phyloP scores from a whole-genome alignment of 306 rosid species.

The Castanea crenata region DNA sequence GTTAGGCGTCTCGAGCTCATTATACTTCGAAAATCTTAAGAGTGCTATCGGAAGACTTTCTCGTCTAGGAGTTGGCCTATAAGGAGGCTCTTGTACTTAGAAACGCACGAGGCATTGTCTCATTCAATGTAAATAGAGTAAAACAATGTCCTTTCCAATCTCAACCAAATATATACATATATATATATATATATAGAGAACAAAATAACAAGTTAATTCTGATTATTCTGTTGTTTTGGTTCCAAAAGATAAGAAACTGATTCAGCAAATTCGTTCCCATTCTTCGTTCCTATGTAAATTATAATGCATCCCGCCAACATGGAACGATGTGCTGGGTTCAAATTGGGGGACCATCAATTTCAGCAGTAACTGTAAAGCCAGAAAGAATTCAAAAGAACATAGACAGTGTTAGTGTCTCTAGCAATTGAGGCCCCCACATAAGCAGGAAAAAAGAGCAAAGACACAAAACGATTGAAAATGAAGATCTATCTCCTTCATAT shows the following conservation, averaged over 20 bases:
- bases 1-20: not conserved
- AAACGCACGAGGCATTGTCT: not conserved
- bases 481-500: constrained; percentile 1
- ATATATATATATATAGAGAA: no score
- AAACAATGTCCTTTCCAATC: not conserved
- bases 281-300: not conserved
- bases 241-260: not conserved
- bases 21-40: not conserved
- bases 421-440: constrained; percentile 21
- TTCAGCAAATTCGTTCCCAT: not conserved
- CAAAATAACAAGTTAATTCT: not conserved
- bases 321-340: not conserved
- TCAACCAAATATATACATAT: not conserved
- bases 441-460: not conserved
- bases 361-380: constrained; percentile 11
- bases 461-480: constrained; percentile 16
- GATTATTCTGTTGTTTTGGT: not conserved
- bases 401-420: not conserved
- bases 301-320: not conserved
- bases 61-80: not conserved
- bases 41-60: not conserved
- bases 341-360: constrained; percentile 19
- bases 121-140: not conserved
- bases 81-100: not conserved
- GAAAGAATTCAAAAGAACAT: not conserved